Evolutionary conservation across 2,329 filamentous ascomycete genomes (phyloP).

Genomic region (Stagonosporopsis chrysanthemi): DNA sequence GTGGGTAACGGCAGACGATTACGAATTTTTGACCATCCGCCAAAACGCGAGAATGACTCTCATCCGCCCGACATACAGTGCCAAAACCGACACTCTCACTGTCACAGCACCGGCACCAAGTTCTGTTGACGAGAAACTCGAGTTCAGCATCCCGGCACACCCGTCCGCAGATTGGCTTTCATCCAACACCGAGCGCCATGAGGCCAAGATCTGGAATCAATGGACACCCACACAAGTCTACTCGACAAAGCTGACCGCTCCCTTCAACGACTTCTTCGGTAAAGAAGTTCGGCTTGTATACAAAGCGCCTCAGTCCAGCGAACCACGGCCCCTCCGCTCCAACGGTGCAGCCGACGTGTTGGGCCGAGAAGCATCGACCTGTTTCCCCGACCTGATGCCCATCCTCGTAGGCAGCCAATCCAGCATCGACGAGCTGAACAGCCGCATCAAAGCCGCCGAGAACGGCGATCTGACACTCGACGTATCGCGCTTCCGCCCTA

Average conservation of each 20-base stretch:
- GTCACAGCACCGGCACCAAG: slow-evolving; percentile 56
- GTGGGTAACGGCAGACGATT: slow-evolving; percentile 63
- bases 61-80: slow-evolving; percentile 62
- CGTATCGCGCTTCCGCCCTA: slow-evolving; percentile 64
- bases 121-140: slow-evolving; percentile 40
- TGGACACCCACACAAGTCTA: slow-evolving; percentile 67
- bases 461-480: slow-evolving; percentile 62
- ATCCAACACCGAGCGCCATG: slow-evolving; percentile 58
- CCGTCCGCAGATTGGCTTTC: slow-evolving; percentile 63
- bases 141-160: slow-evolving; percentile 63
- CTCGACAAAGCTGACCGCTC: slow-evolving; percentile 57
- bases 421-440: slow-evolving; percentile 66
- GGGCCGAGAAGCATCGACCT: slow-evolving; percentile 62
- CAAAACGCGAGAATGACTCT: slow-evolving; percentile 68
- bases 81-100: slow-evolving; percentile 56
- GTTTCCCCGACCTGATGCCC: slow-evolving; percentile 68
- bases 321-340: slow-evolving; percentile 61
- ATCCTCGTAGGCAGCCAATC: slow-evolving; percentile 63
- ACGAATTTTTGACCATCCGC: slow-evolving; percentile 69
- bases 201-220: slow-evolving; percentile 66
- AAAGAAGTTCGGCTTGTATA: slow-evolving; percentile 65
- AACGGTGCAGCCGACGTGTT: slow-evolving; percentile 63
- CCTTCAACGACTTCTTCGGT: slow-evolving; percentile 65
- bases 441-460: slow-evolving; percentile 55
- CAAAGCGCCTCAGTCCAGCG: slow-evolving; percentile 61